Evolutionary conservation across 1,284 basidiomycete genomes (phyloP).

Genomic region (Ceratobasidium sp.): DNA sequence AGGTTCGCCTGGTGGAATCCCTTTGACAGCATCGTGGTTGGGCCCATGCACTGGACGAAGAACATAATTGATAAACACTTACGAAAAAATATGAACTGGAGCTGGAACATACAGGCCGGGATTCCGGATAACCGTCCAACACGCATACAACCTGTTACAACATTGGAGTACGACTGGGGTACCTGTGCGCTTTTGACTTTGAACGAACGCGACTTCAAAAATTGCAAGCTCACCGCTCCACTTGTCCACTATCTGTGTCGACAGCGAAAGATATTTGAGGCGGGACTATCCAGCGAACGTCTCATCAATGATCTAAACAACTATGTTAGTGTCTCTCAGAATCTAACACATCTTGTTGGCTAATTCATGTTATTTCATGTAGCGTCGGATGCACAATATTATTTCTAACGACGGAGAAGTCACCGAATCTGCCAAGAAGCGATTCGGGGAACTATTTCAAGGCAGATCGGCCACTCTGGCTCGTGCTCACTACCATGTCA

Average conservation of each 20-base stretch:
- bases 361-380: background rate
- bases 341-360: too few species aligned
- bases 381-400: background rate
- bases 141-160: background rate
- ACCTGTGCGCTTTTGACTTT: background rate
- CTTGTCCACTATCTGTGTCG: conserved; percentile 12
- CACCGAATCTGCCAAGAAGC: background rate
- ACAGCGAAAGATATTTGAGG: conserved; percentile 2
- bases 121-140: background rate
- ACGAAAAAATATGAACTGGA: conserved; percentile 13
- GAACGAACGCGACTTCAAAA: background rate
- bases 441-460: background rate
- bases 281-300: background rate
- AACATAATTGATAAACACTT: conserved; percentile 8
- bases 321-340: background rate
- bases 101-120: background rate
- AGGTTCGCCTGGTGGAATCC: background rate
- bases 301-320: conserved; percentile 10
- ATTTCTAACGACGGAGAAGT: background rate
- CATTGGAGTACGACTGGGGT: conserved; percentile 2
- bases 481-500: background rate
- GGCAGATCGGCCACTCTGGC: background rate
- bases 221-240: conserved; percentile 4
- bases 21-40: background rate
- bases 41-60: conserved; percentile 17